These are phyloP conservation scores for Chaetomium sp. DNA, from an alignment of 2,329 filamentous ascomycete genomes.

Conservation along the genomic window DNA sequence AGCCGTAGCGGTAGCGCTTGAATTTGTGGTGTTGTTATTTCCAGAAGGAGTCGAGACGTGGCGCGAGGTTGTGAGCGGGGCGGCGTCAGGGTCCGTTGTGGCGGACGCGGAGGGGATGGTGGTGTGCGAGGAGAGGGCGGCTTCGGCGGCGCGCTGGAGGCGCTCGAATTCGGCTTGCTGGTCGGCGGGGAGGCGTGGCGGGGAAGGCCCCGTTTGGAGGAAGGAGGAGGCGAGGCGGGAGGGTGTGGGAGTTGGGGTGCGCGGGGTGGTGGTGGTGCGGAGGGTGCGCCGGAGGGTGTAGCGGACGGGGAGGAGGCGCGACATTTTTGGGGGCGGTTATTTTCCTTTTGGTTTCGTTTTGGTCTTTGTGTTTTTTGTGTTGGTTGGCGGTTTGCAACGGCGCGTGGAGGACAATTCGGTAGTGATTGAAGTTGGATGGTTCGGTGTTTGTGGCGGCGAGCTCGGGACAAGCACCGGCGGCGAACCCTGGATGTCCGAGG, in stretches of 20 bases:
- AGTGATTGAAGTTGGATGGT: background rate
- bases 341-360: background rate
- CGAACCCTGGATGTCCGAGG: background rate
- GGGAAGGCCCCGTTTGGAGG: slow-evolving; percentile 64
- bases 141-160: slow-evolving; percentile 67
- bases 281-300: slow-evolving; percentile 19
- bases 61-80: slow-evolving; percentile 33
- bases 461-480: background rate
- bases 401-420: background rate
- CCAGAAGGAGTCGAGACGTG: slow-evolving; percentile 36
- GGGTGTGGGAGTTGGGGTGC: background rate
- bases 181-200: slow-evolving; percentile 82
- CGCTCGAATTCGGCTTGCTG: slow-evolving; percentile 90
- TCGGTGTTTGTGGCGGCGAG: slow-evolving; percentile 1
- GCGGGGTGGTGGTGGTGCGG: background rate
- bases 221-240: slow-evolving; percentile 31
- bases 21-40: background rate
- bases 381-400: background rate
- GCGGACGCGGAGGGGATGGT: slow-evolving; percentile 25
- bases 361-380: background rate
- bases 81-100: background rate
- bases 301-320: slow-evolving; percentile 34
- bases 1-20: slow-evolving; percentile 10
- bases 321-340: slow-evolving; percentile 30
- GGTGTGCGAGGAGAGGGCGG: slow-evolving; percentile 47